Percentiles rank a stretch among this genome's conserved stretches.
Evolutionary conservation across 2,329 filamentous ascomycete species (phyloP).

Genomic region (Zarea fungicola): DNA sequence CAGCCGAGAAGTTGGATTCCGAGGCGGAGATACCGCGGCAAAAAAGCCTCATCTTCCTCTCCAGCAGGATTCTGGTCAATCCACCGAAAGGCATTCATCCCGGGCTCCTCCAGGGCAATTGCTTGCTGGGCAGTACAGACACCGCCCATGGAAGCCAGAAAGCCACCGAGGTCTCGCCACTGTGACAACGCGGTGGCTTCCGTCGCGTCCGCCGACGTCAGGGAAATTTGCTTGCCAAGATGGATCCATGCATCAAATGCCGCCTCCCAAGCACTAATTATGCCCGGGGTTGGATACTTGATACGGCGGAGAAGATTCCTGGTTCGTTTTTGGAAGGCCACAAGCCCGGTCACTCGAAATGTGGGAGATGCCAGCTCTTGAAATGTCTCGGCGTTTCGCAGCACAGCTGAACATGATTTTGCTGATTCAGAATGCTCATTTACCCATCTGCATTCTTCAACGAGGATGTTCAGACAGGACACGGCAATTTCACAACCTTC

Average conservation of each 20-base stretch:
- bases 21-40: slow-evolving; percentile 55
- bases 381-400: slow-evolving; percentile 58
- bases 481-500: slow-evolving; percentile 61
- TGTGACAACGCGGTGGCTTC: slow-evolving; percentile 55
- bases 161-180: slow-evolving; percentile 66
- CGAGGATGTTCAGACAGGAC: slow-evolving; percentile 54
- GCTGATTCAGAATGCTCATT: slow-evolving; percentile 45
- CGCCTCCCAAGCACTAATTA: slow-evolving; percentile 61
- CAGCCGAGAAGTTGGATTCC: slow-evolving; percentile 63
- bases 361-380: slow-evolving; percentile 57
- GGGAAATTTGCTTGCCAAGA: slow-evolving; percentile 58
- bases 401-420: slow-evolving; percentile 46
- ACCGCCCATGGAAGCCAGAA: slow-evolving; percentile 61
- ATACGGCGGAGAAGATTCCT: slow-evolving; percentile 55
- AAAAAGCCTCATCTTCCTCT: slow-evolving; percentile 53
- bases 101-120: slow-evolving; percentile 51
- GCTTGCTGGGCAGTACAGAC: slow-evolving; percentile 59
- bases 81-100: slow-evolving; percentile 54
- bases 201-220: slow-evolving; percentile 43
- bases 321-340: slow-evolving; percentile 64
- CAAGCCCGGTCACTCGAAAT: slow-evolving; percentile 62
- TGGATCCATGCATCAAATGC: slow-evolving; percentile 62
- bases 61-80: slow-evolving; percentile 58
- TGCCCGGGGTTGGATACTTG: slow-evolving; percentile 59
- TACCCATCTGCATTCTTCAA: slow-evolving; percentile 55